Conservation (phyloP, 2,329 filamentous ascomycete genomes). For the Thelonectria rubi region DNA sequence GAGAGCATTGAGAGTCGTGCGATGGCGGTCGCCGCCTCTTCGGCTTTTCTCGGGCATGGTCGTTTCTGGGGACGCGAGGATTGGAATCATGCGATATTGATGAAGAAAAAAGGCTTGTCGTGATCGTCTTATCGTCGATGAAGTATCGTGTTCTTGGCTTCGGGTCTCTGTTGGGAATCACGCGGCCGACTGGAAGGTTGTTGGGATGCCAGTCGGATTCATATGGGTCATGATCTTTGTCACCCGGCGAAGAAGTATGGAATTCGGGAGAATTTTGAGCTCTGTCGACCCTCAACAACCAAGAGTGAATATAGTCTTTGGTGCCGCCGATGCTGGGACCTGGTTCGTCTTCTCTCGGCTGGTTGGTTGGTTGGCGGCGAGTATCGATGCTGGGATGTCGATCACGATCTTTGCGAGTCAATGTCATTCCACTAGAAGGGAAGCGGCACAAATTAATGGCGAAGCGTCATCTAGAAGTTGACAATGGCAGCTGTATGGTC, state of each 20-base stretch:
- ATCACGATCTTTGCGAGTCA: not conserved
- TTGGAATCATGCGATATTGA: not conserved
- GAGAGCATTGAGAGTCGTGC: not conserved
- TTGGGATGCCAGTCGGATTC: slow-evolving; percentile 15
- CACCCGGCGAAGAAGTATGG: not conserved
- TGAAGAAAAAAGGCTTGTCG: slow-evolving; percentile 10
- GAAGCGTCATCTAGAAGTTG: not conserved
- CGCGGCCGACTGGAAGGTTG: slow-evolving; percentile 14
- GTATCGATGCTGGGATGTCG: not conserved
- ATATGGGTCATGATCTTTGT: not conserved
- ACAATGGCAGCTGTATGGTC: not conserved
- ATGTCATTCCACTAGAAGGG: slow-evolving; percentile 6
- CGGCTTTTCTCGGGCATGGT: slow-evolving; percentile 20
- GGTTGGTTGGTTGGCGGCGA: not conserved
- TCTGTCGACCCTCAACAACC: not conserved
- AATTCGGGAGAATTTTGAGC: not conserved
- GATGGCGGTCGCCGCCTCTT: slow-evolving; percentile 5
- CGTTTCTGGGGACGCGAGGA: not conserved
- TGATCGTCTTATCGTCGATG: slow-evolving; percentile 7
- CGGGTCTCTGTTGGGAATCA: not conserved
- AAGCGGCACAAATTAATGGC: not conserved
- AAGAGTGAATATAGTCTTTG: not conserved
- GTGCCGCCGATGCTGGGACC: not conserved
- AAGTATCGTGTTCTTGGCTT: not conserved
- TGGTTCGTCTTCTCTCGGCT: not conserved